These are phyloP conservation scores for Lenzites betulinus DNA, from an alignment of 768 basidiomycete genomes.

Conservation along the genomic window DNA sequence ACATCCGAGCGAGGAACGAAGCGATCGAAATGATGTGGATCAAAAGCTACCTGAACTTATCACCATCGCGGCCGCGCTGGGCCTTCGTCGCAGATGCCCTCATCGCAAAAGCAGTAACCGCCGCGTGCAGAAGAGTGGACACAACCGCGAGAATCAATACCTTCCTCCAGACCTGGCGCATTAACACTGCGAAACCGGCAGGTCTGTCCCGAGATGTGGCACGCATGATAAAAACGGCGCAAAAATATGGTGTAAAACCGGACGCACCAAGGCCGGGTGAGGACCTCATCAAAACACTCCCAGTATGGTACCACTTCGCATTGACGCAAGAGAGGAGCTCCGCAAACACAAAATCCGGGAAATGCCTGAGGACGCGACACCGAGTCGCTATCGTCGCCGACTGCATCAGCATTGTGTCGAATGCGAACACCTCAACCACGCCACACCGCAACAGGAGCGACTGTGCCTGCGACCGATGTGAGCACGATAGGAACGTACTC, in stretches of 20 bases:
- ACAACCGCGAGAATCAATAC: neutral
- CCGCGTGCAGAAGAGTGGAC: neutral
- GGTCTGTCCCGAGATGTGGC: neutral
- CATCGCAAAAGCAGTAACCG: neutral
- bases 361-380: neutral
- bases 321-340: neutral
- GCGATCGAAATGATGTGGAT: slow-evolving; percentile 23
- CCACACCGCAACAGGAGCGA: too few relatives aligned
- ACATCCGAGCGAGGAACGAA: slow-evolving; percentile 4
- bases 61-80: slow-evolving; percentile 1
- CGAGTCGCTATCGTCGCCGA: neutral
- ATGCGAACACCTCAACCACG: too few relatives aligned
- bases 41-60: neutral
- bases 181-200: neutral
- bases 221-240: neutral
- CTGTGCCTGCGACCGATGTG: too few relatives aligned
- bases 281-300: neutral
- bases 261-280: neutral
- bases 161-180: slow-evolving; percentile 2
- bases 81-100: slow-evolving; percentile 17
- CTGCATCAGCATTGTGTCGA: neutral
- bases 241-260: neutral
- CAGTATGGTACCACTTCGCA: neutral
- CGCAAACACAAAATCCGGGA: neutral
- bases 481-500: too few relatives aligned